phyloP scores from a whole-genome alignment of 768 basidiomycete species.

The Cantharellus anzutake region DNA sequence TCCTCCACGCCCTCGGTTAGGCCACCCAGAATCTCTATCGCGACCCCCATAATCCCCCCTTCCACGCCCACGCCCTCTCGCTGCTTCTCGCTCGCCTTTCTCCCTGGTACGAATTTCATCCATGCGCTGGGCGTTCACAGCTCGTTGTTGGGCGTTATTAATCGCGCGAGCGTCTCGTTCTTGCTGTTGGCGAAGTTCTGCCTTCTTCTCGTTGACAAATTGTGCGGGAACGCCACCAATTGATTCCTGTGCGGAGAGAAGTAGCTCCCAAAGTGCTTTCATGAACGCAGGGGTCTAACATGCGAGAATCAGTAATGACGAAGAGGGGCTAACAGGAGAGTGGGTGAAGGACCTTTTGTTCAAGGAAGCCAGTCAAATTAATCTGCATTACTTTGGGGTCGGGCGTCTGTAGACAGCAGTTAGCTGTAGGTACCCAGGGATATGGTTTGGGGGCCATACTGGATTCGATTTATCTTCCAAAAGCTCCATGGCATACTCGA shows the following conservation, averaged over 20 bases:
- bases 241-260: conserved; percentile 85
- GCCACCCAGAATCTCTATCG: neutral
- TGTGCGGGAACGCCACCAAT: conserved; percentile 78
- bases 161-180: conserved; percentile 21
- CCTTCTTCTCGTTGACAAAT: conserved; percentile 83
- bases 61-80: neutral
- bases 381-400: conserved; percentile 96
- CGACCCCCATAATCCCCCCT: neutral
- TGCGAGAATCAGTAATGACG: neutral
- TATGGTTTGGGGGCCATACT: conserved; percentile 26
- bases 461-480: conserved; percentile 71
- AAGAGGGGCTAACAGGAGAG: conserved; percentile 1
- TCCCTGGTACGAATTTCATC: conserved; percentile 53
- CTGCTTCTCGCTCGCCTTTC: conserved; percentile 13
- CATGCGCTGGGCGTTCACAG: conserved; percentile 38
- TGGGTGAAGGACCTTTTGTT: conserved; percentile 27
- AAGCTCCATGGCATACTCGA: conserved; percentile 90
- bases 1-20: conserved; percentile 28
- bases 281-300: conserved; percentile 61
- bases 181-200: conserved; percentile 49
- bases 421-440: neutral
- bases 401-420: conserved; percentile 34
- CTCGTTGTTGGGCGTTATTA: conserved; percentile 42
- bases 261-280: conserved; percentile 68
- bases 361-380: conserved; percentile 80